Evolutionary conservation across 257 asterid genomes (phyloP).

Genomic region (Przewalskia tangutica): DNA sequence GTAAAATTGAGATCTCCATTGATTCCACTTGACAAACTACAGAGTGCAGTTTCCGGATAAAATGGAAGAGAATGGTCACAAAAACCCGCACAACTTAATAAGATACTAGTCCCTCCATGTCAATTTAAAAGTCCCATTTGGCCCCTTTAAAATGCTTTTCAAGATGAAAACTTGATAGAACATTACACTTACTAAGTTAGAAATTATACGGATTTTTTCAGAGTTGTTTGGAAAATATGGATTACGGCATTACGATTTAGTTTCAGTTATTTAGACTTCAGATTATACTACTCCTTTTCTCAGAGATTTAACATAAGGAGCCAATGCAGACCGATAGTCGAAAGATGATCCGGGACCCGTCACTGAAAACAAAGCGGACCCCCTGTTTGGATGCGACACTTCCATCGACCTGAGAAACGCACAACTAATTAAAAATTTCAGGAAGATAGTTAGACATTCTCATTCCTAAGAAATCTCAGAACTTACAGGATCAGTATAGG

Average conservation of each 20-base stretch:
- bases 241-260: background rate
- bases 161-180: background rate
- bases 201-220: background rate
- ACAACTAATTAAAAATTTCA: slow-evolving; percentile 4
- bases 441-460: background rate
- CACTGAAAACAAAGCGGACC: slow-evolving; percentile 74
- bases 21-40: slow-evolving; percentile 6
- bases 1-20: slow-evolving; percentile 2
- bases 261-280: background rate
- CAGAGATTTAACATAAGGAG: background rate
- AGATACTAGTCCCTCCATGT: background rate
- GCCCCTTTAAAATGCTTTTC: background rate
- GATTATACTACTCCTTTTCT: background rate
- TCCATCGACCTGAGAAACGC: slow-evolving; percentile 68
- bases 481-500: slow-evolving; percentile 91
- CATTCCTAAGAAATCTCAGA: slow-evolving; percentile 1
- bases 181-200: background rate
- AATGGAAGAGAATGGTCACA: background rate
- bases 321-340: slow-evolving; percentile 62
- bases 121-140: background rate
- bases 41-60: background rate
- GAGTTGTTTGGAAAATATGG: background rate
- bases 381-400: slow-evolving; percentile 89
- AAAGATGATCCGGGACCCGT: slow-evolving; percentile 89
- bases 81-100: background rate